A percentile compares a stretch with the other conserved stretches of the same genome.
phyloP scores from a whole-genome alignment of 164 flowering plant genomes.

The Litsea cubeba region DNA sequence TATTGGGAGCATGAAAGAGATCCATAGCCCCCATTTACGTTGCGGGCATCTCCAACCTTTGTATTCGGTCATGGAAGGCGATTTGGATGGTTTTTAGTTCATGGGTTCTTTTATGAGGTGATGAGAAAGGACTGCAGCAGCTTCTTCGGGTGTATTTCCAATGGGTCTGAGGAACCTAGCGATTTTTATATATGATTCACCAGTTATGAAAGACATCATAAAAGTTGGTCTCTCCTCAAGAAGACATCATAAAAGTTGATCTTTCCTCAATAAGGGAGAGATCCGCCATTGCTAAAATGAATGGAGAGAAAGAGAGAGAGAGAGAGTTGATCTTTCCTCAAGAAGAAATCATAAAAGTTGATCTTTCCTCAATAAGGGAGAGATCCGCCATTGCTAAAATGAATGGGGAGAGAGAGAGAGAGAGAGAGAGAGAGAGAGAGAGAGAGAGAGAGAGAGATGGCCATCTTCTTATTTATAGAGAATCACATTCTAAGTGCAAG shows the following conservation, averaged over 20 bases:
- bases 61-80: background rate
- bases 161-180: background rate
- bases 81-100: background rate
- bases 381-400: background rate
- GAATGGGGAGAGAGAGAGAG: no score
- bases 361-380: background rate
- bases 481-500: no score
- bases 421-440: no score
- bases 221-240: no score
- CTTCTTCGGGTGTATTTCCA: background rate
- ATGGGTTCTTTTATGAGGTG: background rate
- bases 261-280: background rate
- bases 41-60: background rate
- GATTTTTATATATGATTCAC: background rate
- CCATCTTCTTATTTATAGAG: no score
- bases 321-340: no score
- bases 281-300: background rate
- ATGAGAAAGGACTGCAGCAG: background rate
- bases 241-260: background rate
- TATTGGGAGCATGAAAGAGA: background rate
- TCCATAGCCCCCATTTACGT: background rate
- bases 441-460: no score
- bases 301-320: no score
- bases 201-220: background rate
- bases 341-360: no score